Percentiles rank a stretch among this genome's conserved stretches.
Evolutionary conservation across 2,329 filamentous ascomycete genomes (phyloP).

Genomic region (Septoria petroselini): DNA sequence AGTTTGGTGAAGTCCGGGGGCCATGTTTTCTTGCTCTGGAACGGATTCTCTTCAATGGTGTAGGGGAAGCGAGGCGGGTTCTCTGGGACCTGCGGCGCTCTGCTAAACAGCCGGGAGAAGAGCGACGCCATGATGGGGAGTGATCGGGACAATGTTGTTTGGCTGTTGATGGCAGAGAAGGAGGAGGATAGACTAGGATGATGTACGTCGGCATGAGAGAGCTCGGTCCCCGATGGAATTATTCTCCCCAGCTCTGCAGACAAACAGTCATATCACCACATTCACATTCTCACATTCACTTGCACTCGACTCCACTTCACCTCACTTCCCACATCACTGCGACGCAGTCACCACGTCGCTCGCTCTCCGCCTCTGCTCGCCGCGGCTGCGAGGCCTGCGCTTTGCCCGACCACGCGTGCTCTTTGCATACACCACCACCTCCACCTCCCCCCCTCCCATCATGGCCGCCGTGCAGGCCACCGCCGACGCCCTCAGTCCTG

Average conservation of each 20-base stretch:
- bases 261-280: not conserved
- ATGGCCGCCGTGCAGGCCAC: conserved; percentile 53
- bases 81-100: conserved; percentile 23
- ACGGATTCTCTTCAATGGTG: conserved; percentile 54
- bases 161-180: not conserved
- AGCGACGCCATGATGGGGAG: conserved; percentile 23
- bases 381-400: conserved; percentile 37
- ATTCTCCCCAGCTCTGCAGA: not conserved
- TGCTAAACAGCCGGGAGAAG: conserved; percentile 31
- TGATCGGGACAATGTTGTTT: not conserved
- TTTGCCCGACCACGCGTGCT: conserved; percentile 6
- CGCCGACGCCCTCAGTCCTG: conserved; percentile 54
- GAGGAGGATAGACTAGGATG: not conserved
- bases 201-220: not conserved
- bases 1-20: conserved; percentile 72
- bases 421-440: too few relatives aligned
- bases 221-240: not conserved
- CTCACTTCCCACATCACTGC: not conserved
- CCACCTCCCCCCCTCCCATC: too few relatives aligned
- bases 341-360: conserved; percentile 31
- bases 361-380: conserved; percentile 20
- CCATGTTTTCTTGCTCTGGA: conserved; percentile 69
- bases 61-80: conserved; percentile 30
- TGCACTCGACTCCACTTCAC: not conserved
- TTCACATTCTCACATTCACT: not conserved